These are phyloP conservation scores for Daldinia eschscholtzii DNA, from an alignment of 2,329 filamentous ascomycete species.

Conservation along the genomic window DNA sequence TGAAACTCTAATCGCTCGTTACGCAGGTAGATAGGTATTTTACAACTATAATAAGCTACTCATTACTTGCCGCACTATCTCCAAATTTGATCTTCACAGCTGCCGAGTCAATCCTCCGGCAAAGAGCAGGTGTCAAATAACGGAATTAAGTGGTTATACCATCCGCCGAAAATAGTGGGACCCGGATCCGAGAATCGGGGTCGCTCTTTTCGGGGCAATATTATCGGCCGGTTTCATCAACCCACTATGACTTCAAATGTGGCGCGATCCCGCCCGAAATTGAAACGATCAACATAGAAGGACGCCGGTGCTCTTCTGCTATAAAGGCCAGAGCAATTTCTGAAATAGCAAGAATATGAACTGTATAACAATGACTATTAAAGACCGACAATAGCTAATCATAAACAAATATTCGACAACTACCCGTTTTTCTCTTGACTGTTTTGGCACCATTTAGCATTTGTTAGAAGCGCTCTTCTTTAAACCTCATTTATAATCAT, in stretches of 20 bases:
- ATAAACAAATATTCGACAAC: neutral
- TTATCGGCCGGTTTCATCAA: slow-evolving; percentile 20
- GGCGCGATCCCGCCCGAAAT: neutral
- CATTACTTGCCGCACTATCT: no score
- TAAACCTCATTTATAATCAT: slow-evolving; percentile 16
- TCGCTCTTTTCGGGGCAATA: slow-evolving; percentile 25
- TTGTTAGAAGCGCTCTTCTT: neutral
- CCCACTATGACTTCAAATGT: slow-evolving; percentile 11
- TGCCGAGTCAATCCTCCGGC: neutral
- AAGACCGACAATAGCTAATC: neutral
- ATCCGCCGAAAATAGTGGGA: slow-evolving; percentile 5
- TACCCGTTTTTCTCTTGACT: neutral
- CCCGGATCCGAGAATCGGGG: slow-evolving; percentile 30
- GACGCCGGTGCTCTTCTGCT: neutral
- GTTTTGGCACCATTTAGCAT: neutral
- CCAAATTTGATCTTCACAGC: neutral
- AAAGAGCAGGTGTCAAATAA: neutral
- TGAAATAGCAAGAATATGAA: neutral
- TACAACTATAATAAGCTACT: neutral
- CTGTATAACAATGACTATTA: neutral
- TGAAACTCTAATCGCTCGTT: neutral
- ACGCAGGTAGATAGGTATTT: neutral
- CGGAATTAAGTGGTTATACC: neutral
- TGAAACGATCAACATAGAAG: neutral
- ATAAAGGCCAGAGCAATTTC: neutral